Evolutionary conservation across 306 rosid species (phyloP), one percentile per base, ranked within the genome.

Genomic region (Vigna angularis): DNA sequence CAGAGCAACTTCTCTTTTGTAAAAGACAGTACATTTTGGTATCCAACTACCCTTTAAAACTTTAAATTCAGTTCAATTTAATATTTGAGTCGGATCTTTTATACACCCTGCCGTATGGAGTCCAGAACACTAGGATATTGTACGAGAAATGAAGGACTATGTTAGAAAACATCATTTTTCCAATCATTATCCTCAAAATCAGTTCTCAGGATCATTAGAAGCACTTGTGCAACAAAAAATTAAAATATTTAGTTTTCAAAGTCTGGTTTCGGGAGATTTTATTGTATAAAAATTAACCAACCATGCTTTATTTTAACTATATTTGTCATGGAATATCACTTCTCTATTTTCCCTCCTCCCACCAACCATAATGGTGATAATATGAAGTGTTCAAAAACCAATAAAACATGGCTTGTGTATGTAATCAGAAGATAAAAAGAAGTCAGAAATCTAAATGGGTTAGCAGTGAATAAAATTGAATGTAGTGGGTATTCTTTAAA

Each of bases 361-460:
- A 74, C 47, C 52, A 4, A 56, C 17, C 30, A 59, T 4, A 81
- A n/a, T 59, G 58, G 57, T 7, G 17, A n/a, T 76, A 52, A 26
- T 64, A 82, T 71, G 50, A 62, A 51, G 71, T 42, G 72, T 61
- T 62, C 45, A 63, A 58, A 70, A 47, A 58, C 50, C 71, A 79
- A 16, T 40, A 76, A 66, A 80, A 77, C 66, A 77, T 58, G 73
- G 32, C 49, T 40, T 17, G 47, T 5, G 44, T 61, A 24, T 8
- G 55, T 56, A 74, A 74, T 79, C 73, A 50, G 40, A 70, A 65
- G 70, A 75, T 45, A 74, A 56, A 68, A 47, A 64, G 9, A 81
- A 73, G 24, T 66, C 7, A 50, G 59, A 77, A 14, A 17, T 36
- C 49, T 17, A 22, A 36, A 66, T 28, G 59, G 18, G 55, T 38